These are phyloP conservation scores for Leccinum subrobustum DNA, from an alignment of 1,284 basidiomycete genomes.

Conservation along the genomic window DNA sequence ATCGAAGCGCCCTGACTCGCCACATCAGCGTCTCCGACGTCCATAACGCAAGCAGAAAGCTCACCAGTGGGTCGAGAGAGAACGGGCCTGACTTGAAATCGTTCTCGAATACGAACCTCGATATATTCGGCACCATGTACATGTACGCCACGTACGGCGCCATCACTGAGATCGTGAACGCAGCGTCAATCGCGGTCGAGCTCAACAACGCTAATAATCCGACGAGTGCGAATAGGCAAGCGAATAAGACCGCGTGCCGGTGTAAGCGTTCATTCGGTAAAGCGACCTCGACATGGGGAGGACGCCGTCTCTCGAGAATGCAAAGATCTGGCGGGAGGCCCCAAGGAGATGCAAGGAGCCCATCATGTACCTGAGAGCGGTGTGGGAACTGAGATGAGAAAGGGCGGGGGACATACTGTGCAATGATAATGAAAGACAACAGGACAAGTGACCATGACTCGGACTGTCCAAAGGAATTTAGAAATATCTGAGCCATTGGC, in stretches of 20 bases:
- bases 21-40: neutral
- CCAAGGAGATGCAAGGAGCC: neutral
- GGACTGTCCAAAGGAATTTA: neutral
- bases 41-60: neutral
- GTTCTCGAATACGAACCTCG: neutral
- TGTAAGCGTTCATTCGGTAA: neutral
- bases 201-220: neutral
- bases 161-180: neutral
- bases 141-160: neutral
- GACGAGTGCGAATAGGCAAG: no score
- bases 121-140: neutral
- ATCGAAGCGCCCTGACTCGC: neutral
- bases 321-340: neutral
- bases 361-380: neutral
- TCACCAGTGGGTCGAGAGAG: neutral
- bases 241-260: neutral
- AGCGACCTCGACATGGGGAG: neutral
- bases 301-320: neutral
- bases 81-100: neutral
- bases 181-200: neutral
- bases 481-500: neutral
- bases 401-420: slow-evolving; percentile 16
- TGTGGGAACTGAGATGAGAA: neutral
- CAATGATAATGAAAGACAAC: slow-evolving; percentile 26
- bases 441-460: neutral